Percentiles rank a stretch among this genome's conserved stretches.
phyloP scores from a whole-genome alignment of 2,329 filamentous ascomycete genomes.

The Fusarium torulosum region DNA sequence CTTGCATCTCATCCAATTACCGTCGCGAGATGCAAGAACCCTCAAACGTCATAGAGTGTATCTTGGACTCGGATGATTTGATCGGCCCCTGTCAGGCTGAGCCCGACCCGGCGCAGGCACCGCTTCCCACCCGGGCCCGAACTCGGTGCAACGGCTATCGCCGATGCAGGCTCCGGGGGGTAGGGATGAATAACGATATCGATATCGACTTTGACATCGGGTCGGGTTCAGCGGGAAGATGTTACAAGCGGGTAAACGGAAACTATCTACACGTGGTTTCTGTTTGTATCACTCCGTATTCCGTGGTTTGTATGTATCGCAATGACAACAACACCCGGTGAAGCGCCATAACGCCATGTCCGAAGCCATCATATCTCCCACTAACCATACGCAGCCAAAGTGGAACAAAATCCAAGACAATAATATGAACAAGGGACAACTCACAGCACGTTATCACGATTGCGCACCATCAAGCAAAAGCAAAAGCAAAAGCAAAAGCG shows the following conservation, averaged over 20 bases:
- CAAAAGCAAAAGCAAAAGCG: neutral
- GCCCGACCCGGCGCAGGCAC: constrained; percentile 35
- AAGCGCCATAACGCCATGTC: constrained; percentile 21
- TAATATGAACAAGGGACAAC: neutral
- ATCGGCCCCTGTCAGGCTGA: constrained; percentile 45
- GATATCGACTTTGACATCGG: too few species aligned
- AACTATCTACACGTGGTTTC: neutral
- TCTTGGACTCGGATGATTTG: neutral
- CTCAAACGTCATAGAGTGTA: constrained; percentile 23
- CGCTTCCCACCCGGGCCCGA: constrained; percentile 15
- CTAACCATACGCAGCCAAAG: constrained; percentile 1
- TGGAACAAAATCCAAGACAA: neutral
- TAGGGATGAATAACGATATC: neutral
- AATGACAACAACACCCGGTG: neutral
- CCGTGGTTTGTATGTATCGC: neutral
- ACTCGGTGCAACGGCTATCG: constrained; percentile 44
- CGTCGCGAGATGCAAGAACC: constrained; percentile 3
- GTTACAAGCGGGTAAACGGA: constrained; percentile 7
- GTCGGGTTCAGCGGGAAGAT: too few species aligned
- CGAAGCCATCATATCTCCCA: constrained; percentile 38
- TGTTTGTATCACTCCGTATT: neutral
- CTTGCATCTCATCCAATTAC: constrained; percentile 9
- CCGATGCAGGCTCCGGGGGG: constrained; percentile 39
- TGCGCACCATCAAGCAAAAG: constrained; percentile 2
- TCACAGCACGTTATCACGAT: neutral